phyloP scores from a whole-genome alignment of 768 basidiomycete genomes.

The Mrakia hoshinonis region DNA sequence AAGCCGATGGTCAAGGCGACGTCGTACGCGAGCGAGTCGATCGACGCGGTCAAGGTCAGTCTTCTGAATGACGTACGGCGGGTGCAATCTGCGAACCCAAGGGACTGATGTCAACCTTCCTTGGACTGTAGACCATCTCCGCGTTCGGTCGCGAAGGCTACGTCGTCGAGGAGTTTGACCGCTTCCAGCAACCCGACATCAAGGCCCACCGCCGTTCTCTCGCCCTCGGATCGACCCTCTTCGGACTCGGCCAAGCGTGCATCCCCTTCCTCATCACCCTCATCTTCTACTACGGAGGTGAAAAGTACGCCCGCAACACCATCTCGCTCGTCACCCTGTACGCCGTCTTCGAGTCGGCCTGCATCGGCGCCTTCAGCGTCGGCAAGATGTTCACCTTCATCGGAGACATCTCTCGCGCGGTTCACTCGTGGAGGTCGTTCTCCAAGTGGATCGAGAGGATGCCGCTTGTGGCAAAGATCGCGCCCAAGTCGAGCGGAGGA shows the following conservation, averaged over 20 bases:
- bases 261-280: background rate
- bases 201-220: background rate
- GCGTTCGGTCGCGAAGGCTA: conserved; percentile 21
- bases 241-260: conserved; percentile 16
- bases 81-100: background rate
- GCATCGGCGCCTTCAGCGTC: conserved; percentile 16
- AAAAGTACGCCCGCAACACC: background rate
- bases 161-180: conserved; percentile 1
- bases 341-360: conserved; percentile 15
- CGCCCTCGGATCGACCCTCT: background rate
- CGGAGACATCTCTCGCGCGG: conserved; percentile 18
- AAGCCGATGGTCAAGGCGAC: conserved; percentile 3
- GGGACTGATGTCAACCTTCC: background rate
- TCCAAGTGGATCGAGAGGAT: conserved; percentile 1
- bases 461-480: background rate
- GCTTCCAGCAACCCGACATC: conserved; percentile 15
- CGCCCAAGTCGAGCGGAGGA: background rate
- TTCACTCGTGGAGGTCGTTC: conserved; percentile 4
- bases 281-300: conserved; percentile 21
- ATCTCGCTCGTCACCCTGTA: conserved; percentile 11
- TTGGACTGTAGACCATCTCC: conserved; percentile 9
- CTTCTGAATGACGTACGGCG: background rate
- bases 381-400: conserved; percentile 11
- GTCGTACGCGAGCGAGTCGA: background rate
- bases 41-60: conserved; percentile 21